These are phyloP conservation scores for Neophaeococcomyces mojaviensis DNA, from an alignment of 2,329 filamentous ascomycete species.

Conservation along the genomic window DNA sequence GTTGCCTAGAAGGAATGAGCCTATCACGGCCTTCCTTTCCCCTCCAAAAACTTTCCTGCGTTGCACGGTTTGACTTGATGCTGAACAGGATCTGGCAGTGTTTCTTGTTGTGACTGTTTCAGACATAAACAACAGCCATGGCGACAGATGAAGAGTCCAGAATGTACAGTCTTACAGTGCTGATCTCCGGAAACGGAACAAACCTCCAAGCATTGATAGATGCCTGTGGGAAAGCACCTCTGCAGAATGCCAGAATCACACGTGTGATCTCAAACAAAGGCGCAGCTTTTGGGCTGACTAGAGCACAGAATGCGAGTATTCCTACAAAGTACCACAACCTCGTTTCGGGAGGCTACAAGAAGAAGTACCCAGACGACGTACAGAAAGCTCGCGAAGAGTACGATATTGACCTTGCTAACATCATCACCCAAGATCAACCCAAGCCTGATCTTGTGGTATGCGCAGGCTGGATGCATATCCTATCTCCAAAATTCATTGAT, in stretches of 20 bases:
- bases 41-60: no score
- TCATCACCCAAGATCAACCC: constrained; percentile 52
- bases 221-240: constrained; percentile 41
- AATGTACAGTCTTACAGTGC: constrained; percentile 46
- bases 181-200: constrained; percentile 66
- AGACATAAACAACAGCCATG: neutral
- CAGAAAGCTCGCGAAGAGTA: constrained; percentile 56
- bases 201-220: constrained; percentile 74
- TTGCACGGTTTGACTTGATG: no score
- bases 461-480: constrained; percentile 81
- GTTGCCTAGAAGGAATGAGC: no score
- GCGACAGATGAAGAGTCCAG: neutral
- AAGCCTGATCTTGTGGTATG: constrained; percentile 69
- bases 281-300: constrained; percentile 56
- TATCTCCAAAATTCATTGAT: constrained; percentile 61
- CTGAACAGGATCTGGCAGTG: no score
- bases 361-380: constrained; percentile 52
- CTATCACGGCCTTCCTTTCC: no score
- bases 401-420: constrained; percentile 64
- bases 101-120: neutral
- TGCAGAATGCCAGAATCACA: constrained; percentile 48
- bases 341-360: constrained; percentile 57
- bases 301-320: constrained; percentile 55
- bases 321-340: constrained; percentile 77
- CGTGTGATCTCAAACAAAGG: constrained; percentile 61